Evolutionary conservation across 768 basidiomycete genomes (phyloP).

Genomic region (Tricholomella constricta): DNA sequence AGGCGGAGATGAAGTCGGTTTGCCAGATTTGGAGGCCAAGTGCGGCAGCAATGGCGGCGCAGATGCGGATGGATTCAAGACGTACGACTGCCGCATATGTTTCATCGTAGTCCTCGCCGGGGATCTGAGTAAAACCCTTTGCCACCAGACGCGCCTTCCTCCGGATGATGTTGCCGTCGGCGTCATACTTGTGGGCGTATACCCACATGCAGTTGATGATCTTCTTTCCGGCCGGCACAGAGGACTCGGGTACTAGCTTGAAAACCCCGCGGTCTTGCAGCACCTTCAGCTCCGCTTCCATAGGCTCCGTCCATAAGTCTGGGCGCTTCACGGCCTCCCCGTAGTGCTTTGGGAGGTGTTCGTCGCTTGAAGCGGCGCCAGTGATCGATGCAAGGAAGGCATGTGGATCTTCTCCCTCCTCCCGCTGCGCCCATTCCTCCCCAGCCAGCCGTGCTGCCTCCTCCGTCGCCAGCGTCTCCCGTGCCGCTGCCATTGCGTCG

Average conservation of each 20-base stretch:
- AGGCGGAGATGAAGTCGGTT: conserved; percentile 35
- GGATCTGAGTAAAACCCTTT: conserved; percentile 32
- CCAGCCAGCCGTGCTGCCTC: not conserved
- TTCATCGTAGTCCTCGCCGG: conserved; percentile 31
- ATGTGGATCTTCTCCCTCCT: not conserved
- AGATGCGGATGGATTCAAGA: too few species aligned
- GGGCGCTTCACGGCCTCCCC: conserved; percentile 17
- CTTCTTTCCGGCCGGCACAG: not conserved
- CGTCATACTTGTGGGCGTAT: conserved; percentile 32
- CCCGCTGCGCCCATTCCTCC: not conserved
- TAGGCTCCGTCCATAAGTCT: conserved; percentile 14
- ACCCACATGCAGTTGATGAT: conserved; percentile 18
- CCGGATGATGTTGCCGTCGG: conserved; percentile 23
- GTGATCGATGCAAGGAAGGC: not conserved
- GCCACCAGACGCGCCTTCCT: conserved; percentile 29
- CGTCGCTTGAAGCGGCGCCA: not conserved
- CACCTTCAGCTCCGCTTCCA: conserved; percentile 22
- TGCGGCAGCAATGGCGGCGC: conserved; percentile 13
- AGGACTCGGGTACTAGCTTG: conserved; percentile 9
- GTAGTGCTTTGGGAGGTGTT: too few species aligned
- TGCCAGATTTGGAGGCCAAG: conserved; percentile 14
- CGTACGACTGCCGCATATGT: too few species aligned
- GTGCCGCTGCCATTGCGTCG: not conserved
- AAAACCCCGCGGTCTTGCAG: conserved; percentile 16
- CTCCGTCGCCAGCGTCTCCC: not conserved